Evolutionary conservation across 176 grass and related monocot species (phyloP).

Genomic region (Aegilops bicornis): DNA sequence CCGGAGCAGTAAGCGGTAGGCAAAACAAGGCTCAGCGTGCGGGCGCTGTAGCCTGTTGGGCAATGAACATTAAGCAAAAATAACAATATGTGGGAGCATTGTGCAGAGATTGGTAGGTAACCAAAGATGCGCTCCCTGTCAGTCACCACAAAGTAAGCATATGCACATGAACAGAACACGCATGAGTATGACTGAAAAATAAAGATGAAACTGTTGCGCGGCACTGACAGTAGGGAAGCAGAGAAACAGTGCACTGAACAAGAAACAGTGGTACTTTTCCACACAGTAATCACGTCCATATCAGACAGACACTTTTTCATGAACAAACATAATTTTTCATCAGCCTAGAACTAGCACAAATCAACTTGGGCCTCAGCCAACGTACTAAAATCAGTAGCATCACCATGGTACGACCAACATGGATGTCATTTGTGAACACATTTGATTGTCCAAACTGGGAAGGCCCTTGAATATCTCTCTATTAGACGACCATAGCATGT

Average conservation of each 20-base stretch:
- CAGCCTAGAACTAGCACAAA: background rate
- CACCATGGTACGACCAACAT: background rate
- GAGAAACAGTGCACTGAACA: slow-evolving; percentile 30
- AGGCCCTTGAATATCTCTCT: background rate
- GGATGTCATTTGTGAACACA: background rate
- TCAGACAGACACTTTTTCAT: background rate
- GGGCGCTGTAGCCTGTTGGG: background rate
- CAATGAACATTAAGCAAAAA: background rate
- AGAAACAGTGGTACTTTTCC: slow-evolving; percentile 15
- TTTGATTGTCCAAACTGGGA: background rate
- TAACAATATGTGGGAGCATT: background rate
- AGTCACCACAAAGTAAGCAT: background rate
- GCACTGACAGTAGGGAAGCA: slow-evolving; percentile 19
- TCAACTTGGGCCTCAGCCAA: background rate
- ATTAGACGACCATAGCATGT: background rate
- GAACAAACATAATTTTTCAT: background rate
- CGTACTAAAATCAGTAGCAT: background rate
- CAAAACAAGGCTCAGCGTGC: slow-evolving; percentile 1
- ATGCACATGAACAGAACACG: slow-evolving; percentile 37
- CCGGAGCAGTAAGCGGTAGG: slow-evolving; percentile 11
- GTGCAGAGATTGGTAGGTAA: too few relatives aligned
- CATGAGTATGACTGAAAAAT: slow-evolving; percentile 20
- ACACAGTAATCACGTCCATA: slow-evolving; percentile 2
- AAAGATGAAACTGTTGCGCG: slow-evolving; percentile 10
- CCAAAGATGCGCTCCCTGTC: too few relatives aligned